Evolutionary conservation across 1,284 basidiomycete species (phyloP).

Genomic region (Ganoderma lucidum): DNA sequence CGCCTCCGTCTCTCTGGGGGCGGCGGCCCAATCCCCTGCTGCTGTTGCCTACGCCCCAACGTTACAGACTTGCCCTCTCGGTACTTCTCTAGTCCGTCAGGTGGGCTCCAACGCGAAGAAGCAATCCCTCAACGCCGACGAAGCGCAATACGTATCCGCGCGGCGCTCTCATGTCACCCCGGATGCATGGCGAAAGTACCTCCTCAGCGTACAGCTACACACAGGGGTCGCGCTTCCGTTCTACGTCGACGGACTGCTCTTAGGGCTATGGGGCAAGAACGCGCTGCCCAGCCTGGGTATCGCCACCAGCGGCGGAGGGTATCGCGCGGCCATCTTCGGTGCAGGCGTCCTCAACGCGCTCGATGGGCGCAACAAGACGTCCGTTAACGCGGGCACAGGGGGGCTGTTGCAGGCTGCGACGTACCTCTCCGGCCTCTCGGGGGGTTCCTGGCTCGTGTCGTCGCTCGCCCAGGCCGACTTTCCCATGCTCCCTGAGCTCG

Average conservation of each 20-base stretch:
- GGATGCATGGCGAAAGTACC: slow-evolving; percentile 40
- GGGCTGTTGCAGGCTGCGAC: slow-evolving; percentile 58
- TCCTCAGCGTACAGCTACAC: slow-evolving; percentile 43
- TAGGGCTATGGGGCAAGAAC: slow-evolving; percentile 28
- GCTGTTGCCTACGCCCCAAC: slow-evolving; percentile 35
- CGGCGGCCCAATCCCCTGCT: slow-evolving; percentile 29
- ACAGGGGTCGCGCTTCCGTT: slow-evolving; percentile 36
- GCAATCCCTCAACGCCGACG: slow-evolving; percentile 37
- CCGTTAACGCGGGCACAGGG: slow-evolving; percentile 50
- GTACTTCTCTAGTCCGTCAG: slow-evolving; percentile 32
- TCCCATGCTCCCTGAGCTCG: slow-evolving; percentile 36
- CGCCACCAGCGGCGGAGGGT: slow-evolving; percentile 55
- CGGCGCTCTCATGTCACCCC: slow-evolving; percentile 37
- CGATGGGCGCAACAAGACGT: slow-evolving; percentile 55
- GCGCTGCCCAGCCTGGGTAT: slow-evolving; percentile 50
- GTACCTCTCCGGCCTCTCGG: slow-evolving; percentile 54
- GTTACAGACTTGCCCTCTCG: slow-evolving; percentile 32
- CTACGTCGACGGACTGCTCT: slow-evolving; percentile 47
- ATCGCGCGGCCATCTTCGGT: slow-evolving; percentile 58
- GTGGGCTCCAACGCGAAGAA: slow-evolving; percentile 27
- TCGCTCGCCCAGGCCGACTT: slow-evolving; percentile 41
- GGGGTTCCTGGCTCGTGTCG: slow-evolving; percentile 43
- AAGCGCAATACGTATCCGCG: slow-evolving; percentile 36
- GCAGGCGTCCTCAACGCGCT: slow-evolving; percentile 57
- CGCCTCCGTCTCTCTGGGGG: slow-evolving; percentile 7